These are phyloP conservation scores for Globisporangium irregulare DNA, from an alignment of 352 stramenopile genomes.

Conservation along the genomic window DNA sequence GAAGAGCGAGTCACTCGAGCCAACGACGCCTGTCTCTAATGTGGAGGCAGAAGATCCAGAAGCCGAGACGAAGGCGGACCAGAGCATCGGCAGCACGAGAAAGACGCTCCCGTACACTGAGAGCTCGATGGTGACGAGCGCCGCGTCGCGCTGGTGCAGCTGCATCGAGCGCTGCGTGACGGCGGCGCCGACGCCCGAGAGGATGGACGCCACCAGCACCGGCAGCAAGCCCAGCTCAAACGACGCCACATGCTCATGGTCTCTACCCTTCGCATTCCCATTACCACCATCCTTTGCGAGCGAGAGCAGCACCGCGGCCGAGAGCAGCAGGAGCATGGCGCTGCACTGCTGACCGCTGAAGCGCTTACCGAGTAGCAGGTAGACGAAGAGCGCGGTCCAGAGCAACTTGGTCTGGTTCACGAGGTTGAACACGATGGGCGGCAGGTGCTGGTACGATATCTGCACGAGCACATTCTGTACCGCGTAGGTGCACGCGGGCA, in stretches of 20 bases:
- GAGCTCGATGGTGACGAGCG: constrained; percentile 81
- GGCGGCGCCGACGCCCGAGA: constrained; percentile 74
- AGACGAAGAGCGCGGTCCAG: constrained; percentile 80
- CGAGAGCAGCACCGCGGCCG: constrained; percentile 65
- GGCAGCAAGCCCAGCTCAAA: constrained; percentile 67
- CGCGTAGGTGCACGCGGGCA: constrained; percentile 83
- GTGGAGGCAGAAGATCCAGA: constrained; percentile 1
- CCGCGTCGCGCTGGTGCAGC: constrained; percentile 57
- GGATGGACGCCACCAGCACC: constrained; percentile 64
- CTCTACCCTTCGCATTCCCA: background rate
- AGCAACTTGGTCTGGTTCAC: constrained; percentile 88
- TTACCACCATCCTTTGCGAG: constrained; percentile 45
- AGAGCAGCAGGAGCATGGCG: constrained; percentile 69
- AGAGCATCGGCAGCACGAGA: constrained; percentile 49
- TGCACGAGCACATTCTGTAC: constrained; percentile 88
- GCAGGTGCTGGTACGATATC: constrained; percentile 75
- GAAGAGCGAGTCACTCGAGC: constrained; percentile 6
- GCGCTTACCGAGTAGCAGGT: constrained; percentile 64
- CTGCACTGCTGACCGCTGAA: constrained; percentile 66
- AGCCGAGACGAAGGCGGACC: constrained; percentile 24
- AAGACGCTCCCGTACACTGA: constrained; percentile 76
- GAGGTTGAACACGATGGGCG: constrained; percentile 83
- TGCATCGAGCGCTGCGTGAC: constrained; percentile 82
- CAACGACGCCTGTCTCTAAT: background rate
- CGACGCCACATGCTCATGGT: constrained; percentile 23